Base-by-base conservation (phyloP, 1,284 basidiomycete genomes). In the Fomitopsis betulina region DNA sequence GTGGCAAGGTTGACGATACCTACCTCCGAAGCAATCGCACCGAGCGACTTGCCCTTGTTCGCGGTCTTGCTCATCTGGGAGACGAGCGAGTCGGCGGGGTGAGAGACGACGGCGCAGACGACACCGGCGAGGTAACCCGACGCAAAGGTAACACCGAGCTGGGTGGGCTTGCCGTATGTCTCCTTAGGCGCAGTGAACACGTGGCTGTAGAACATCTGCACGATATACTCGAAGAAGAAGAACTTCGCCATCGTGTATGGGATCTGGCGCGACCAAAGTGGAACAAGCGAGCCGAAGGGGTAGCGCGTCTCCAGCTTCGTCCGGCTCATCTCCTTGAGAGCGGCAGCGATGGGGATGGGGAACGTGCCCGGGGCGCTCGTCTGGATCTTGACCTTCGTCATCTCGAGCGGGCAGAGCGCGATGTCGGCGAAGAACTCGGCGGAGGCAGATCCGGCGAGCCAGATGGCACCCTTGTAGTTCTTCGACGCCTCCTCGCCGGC, bases 371-470 rank as follows among this genome's bases (percentile, higher is more conserved):
- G 76, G 51, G 81, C 75, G 64, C 83, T 87, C 33, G 89, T 92
- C 76, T 92, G 89, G 65, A 92, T 89, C 77, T 89, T 90, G 79
- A 91, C 88, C 75, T 91, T 91, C 72, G 86, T 86, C 89, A 91
- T 91, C 72, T 91, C 89, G 39, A 91, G 73, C 57, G 89, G 89
- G 76, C 89, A 91, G 56, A 91, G 84, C 37, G 88, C 89, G 65
- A 96, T 87, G 68, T 97, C 94, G 65, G 96, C 96, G 74, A 98
- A 95, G 77, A 96, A 87, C 73, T 97, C 95, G 56, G 95, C 94
- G 52, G 93, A 93, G 58, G 91, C 92, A 35, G 96, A 96, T 68
- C 91, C 93, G 50, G 87, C 93, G 63, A 97, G 87, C 90, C 96
- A 98, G 78, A 99, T 94, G 60, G 84, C 83, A 66, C 92, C 90